phyloP scores from a whole-genome alignment of 2,329 filamentous ascomycete genomes.

The Sporothrix mexicana region DNA sequence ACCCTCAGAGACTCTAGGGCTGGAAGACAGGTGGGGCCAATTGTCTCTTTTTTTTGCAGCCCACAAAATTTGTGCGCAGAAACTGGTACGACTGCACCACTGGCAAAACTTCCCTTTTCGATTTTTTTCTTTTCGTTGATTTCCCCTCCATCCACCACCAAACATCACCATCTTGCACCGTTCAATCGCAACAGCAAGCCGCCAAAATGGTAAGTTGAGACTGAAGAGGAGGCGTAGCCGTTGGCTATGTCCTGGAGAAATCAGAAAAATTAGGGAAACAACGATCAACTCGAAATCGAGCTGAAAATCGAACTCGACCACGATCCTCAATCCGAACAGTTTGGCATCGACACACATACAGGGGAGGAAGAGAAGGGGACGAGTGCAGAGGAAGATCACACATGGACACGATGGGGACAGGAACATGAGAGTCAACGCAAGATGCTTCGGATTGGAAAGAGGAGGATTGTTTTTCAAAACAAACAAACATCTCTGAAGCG shows the following conservation, averaged over 20 bases:
- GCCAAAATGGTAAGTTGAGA: conserved; percentile 72
- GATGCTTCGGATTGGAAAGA: conserved; percentile 83
- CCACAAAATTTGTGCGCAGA: conserved; percentile 45
- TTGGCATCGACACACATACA: conserved; percentile 4
- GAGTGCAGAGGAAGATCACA: conserved; percentile 35
- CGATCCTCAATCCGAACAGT: conserved; percentile 24
- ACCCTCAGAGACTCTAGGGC: conserved; percentile 42
- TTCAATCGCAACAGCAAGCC: conserved; percentile 53
- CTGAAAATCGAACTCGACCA: neutral
- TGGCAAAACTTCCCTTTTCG: too few species aligned
- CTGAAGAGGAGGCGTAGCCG: conserved; percentile 41
- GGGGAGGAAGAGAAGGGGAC: conserved; percentile 39
- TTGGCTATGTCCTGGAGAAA: conserved; percentile 4
- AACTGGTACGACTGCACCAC: conserved; percentile 32
- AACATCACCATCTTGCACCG: conserved; percentile 41
- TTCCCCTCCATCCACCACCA: conserved; percentile 45
- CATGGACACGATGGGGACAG: neutral
- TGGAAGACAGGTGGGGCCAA: conserved; percentile 42
- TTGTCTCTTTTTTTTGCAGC: conserved; percentile 42
- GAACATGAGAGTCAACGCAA: conserved; percentile 79
- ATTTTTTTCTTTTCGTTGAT: conserved; percentile 40
- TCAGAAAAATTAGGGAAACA: neutral
- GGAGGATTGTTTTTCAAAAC: conserved; percentile 50
- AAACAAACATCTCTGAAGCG: conserved; percentile 76
- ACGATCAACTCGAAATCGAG: neutral